A percentile compares a stretch with the other conserved stretches of the same genome.
These are phyloP conservation scores for Mentha longifolia DNA, from an alignment of 257 asterid genomes.

Conservation along the genomic window DNA sequence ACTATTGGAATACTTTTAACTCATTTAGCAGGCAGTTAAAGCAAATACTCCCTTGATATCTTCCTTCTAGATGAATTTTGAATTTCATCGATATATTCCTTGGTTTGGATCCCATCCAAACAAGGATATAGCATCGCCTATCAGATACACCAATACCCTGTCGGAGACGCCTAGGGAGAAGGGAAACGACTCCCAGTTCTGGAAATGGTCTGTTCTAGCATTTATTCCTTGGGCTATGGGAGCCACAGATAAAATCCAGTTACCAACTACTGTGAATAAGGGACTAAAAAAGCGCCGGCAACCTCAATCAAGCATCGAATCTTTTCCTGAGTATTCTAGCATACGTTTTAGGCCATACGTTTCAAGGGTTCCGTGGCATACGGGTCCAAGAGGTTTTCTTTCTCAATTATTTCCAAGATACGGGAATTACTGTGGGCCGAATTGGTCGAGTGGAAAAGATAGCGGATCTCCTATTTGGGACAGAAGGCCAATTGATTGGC, in stretches of 20 bases:
- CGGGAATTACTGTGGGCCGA: conserved; percentile 95
- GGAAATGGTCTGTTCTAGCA: conserved; percentile 57
- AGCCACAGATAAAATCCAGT: conserved; percentile 53
- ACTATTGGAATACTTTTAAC: conserved; percentile 2
- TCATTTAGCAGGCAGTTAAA: conserved; percentile 33
- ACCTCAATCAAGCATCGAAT: conserved; percentile 39
- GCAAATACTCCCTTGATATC: conserved; percentile 25
- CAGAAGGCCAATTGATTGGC: conserved; percentile 91
- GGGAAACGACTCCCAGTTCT: conserved; percentile 46
- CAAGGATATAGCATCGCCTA: conserved; percentile 51
- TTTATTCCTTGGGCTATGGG: conserved; percentile 66
- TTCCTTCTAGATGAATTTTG: conserved; percentile 49
- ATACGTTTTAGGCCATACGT: conserved; percentile 91
- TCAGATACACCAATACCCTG: conserved; percentile 40
- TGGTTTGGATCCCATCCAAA: conserved; percentile 54
- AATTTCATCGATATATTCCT: conserved; percentile 52
- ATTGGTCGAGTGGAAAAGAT: conserved; percentile 95
- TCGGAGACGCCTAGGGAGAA: conserved; percentile 47
- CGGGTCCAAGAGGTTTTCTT: conserved; percentile 81
- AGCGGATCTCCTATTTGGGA: conserved; percentile 90
- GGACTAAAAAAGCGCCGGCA: conserved; percentile 58
- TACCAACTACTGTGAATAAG: conserved; percentile 80
- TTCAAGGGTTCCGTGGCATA: conserved; percentile 95
- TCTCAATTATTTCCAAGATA: conserved; percentile 89
- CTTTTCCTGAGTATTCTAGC: conserved; percentile 46